These are phyloP conservation scores for Fusarium ramigenum DNA, from an alignment of 2,329 filamentous ascomycete species.

Conservation along the genomic window DNA sequence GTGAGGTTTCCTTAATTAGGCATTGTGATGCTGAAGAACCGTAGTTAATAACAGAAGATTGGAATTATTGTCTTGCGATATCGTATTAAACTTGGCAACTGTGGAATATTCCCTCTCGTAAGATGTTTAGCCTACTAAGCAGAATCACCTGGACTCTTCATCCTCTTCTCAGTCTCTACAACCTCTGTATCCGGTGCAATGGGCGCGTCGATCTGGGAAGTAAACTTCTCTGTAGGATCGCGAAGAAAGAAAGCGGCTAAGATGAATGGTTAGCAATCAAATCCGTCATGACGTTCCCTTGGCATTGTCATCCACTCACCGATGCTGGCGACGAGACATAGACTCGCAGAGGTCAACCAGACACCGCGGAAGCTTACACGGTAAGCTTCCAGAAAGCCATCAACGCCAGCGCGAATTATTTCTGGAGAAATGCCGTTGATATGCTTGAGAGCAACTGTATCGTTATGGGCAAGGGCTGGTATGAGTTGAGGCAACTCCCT, in stretches of 20 bases:
- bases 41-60: too few species aligned
- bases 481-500: neutral
- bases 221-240: neutral
- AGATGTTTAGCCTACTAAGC: neutral
- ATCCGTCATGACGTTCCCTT: rapidly evolving
- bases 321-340: neutral
- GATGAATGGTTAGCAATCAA: neutral
- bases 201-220: neutral
- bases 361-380: neutral
- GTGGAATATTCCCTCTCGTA: rapidly evolving
- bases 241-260: neutral
- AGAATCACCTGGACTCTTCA: neutral
- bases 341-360: neutral
- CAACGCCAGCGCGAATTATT: neutral
- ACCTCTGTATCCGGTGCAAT: neutral
- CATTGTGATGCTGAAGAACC: rapidly evolving
- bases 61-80: neutral
- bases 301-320: neutral
- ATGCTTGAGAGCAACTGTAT: neutral
- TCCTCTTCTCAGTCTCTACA: neutral
- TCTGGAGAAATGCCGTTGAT: neutral
- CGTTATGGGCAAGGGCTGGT: neutral
- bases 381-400: neutral
- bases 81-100: rapidly evolving
- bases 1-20: neutral